phyloP scores from a whole-genome alignment of 2,329 filamentous ascomycete species.

The Pseudocercospora fuligena region DNA sequence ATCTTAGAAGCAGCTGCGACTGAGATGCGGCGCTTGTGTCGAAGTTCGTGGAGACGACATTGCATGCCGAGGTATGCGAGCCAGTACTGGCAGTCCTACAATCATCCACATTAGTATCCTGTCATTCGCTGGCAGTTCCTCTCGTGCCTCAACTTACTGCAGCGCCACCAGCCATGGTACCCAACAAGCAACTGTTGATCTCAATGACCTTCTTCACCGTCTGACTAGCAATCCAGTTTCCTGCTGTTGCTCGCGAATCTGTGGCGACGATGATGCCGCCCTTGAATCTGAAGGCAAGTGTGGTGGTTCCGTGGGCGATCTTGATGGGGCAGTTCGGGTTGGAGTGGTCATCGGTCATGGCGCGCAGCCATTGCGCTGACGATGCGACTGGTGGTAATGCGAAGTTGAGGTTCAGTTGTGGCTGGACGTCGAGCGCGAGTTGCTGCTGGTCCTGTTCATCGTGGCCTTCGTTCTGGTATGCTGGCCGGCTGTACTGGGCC shows the following conservation, averaged over 20 bases:
- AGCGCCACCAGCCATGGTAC: constrained; percentile 97
- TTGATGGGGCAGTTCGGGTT: constrained; percentile 99
- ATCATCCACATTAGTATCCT: constrained; percentile 23
- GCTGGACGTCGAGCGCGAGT: constrained; percentile 69
- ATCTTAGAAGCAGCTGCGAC: constrained; percentile 98
- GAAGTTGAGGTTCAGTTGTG: constrained; percentile 88
- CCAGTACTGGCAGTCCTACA: constrained; percentile 98
- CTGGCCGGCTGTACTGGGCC: constrained; percentile 83
- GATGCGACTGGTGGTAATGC: constrained; percentile 88
- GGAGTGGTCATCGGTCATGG: constrained; percentile 94
- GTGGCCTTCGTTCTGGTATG: constrained; percentile 73
- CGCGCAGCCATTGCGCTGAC: constrained; percentile 93
- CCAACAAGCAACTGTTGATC: constrained; percentile 91
- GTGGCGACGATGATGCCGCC: constrained; percentile 98
- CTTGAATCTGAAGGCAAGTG: constrained; percentile 96
- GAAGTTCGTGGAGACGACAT: constrained; percentile 97
- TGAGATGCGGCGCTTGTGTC: constrained; percentile 97
- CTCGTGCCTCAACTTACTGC: constrained; percentile 62
- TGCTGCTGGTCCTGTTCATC: constrained; percentile 67
- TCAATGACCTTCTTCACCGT: constrained; percentile 99
- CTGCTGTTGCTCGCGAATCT: constrained; percentile 94
- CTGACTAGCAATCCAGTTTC: constrained; percentile 99
- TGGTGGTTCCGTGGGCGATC: constrained; percentile 98
- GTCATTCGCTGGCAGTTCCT: background rate
- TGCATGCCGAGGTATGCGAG: constrained; percentile 98